These are phyloP conservation scores for Tolypocladium nubicola DNA, from an alignment of 2,329 filamentous ascomycete species.

Conservation along the genomic window DNA sequence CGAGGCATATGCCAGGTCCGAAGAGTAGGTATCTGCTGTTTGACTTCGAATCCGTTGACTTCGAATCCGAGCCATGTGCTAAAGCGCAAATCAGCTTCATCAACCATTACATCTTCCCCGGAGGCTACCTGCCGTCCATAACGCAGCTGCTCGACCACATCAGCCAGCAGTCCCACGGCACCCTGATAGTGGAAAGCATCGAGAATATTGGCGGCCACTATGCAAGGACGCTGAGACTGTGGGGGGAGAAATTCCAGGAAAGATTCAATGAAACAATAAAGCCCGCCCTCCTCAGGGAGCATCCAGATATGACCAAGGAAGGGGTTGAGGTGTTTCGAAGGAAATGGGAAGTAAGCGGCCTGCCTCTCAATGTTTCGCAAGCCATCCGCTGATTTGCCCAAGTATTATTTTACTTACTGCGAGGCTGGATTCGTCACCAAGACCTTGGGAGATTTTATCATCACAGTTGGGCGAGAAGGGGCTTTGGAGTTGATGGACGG, in stretches of 20 bases:
- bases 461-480: slow-evolving; percentile 57
- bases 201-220: slow-evolving; percentile 70
- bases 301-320: slow-evolving; percentile 47
- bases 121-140: slow-evolving; percentile 56
- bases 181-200: slow-evolving; percentile 54
- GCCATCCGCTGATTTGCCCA: neutral
- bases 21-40: slow-evolving; percentile 37
- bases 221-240: slow-evolving; percentile 55
- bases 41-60: neutral
- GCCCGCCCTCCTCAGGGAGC: slow-evolving; percentile 46
- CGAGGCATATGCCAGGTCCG: slow-evolving; percentile 52
- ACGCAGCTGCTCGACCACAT: slow-evolving; percentile 50
- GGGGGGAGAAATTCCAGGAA: slow-evolving; percentile 54
- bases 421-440: slow-evolving; percentile 65
- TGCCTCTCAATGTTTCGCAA: neutral
- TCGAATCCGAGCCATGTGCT: neutral
- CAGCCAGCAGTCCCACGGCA: slow-evolving; percentile 46
- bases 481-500: slow-evolving; percentile 59
- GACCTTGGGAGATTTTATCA: slow-evolving; percentile 61
- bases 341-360: slow-evolving; percentile 55
- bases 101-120: slow-evolving; percentile 67
- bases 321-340: slow-evolving; percentile 57
- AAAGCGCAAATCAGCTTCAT: slow-evolving; percentile 43
- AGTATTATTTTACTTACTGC: slow-evolving; percentile 69
- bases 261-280: slow-evolving; percentile 52